Evolutionary conservation across 2,329 filamentous ascomycete species (phyloP), one percentile per base, ranked within the genome.

Genomic region (Pseudogymnoascus sp.): DNA sequence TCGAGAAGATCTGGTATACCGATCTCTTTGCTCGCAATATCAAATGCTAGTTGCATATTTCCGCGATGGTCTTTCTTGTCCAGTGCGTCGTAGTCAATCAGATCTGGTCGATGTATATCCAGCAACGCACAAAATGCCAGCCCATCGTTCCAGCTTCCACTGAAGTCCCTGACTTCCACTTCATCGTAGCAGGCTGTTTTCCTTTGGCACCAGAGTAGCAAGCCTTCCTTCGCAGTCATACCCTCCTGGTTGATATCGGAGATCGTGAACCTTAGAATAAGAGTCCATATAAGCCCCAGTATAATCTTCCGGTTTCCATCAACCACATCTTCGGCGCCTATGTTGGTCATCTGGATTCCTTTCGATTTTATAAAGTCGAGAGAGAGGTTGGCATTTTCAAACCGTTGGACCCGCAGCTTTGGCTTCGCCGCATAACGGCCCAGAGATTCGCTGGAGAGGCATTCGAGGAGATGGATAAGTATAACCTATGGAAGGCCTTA

Each of bases 141-240:
- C 9, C 95, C 95, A 74, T 99, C 90, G 73, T 97, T 99, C 95
- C 95, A 99, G 76, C 95, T 97, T 35, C 82, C 81, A 64, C 92
- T 96, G 75, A 99, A 99, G 77, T 99, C 93, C 62, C 91, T 85
- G 40, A 99, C 92, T 69, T 97, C 89, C 21, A 99, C 93, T 73
- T 96, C 95, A 65, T 97, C 93, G 75, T 99, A 99, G 77, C 95
- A 99, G 7, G 95, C 95, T 31, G 95, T 99, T 79, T 99, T 99
- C 70, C 95, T 84, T 78, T 99, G 93, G 80, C 95, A 99, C 95
- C 95, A 99, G 23, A 99, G 79, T 64, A 99, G 78, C 71, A 99
- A 79, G 67, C 95, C 95, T 75, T 97, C 95, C 77, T 97, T 97
- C 64, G 95, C 95, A 61, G 93, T 97, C 86, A 97, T 88, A 68